Conservation (phyloP, 2,329 filamentous ascomycete genomes). For the Talaromyces marneffei region DNA sequence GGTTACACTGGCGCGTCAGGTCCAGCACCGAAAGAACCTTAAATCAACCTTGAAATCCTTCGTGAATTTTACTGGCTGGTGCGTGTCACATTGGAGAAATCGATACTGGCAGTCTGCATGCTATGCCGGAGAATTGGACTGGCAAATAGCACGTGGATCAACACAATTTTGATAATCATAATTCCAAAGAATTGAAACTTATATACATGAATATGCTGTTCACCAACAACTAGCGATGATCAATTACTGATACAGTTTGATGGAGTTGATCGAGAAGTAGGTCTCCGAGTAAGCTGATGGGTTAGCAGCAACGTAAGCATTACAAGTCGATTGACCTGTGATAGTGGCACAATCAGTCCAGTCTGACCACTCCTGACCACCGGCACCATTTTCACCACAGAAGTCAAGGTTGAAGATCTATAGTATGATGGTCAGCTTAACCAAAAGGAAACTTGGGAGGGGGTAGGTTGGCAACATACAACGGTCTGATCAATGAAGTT, state of each 20-base stretch:
- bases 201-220: not conserved
- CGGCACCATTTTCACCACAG: constrained; percentile 8
- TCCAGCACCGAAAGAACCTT: not conserved
- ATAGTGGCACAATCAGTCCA: constrained; percentile 10
- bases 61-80: not conserved
- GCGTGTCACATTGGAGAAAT: not conserved
- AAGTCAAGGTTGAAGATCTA: constrained; percentile 14
- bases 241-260: constrained; percentile 10
- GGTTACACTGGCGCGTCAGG: not conserved
- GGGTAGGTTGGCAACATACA: constrained; percentile 25
- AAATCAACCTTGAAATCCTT: not conserved
- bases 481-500: constrained; percentile 40
- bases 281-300: constrained; percentile 8
- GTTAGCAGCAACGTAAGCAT: constrained; percentile 13
- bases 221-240: not conserved
- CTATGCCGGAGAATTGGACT: not conserved
- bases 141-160: too few relatives aligned
- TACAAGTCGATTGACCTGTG: constrained; percentile 10
- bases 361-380: constrained; percentile 8
- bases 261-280: constrained; percentile 13
- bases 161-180: not conserved
- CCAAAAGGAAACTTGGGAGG: not conserved
- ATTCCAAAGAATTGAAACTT: not conserved
- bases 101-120: not conserved
- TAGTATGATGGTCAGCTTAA: not conserved